Base-by-base conservation (phyloP, 1,139 yeast genomes). In the Meyerozyma elateridarum region DNA sequence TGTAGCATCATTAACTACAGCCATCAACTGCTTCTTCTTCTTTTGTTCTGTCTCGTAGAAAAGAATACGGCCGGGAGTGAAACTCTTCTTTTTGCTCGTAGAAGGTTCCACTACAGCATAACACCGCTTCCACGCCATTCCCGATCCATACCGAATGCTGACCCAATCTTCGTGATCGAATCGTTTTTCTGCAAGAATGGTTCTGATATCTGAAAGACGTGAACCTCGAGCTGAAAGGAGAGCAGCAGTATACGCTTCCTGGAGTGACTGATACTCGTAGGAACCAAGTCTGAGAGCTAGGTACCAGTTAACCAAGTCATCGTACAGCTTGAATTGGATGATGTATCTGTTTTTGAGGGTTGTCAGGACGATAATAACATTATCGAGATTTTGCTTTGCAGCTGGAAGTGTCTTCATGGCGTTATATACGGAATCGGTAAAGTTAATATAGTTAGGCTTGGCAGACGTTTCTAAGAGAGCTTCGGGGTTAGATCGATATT, bases 61-160 rank as follows among this genome's bases (percentile, higher is more conserved):
- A 20, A 71, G 61, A 12, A 80, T 75, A 40, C 76, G 62, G 22
- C 89, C 81, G 22, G 79, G 66, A 20, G 60, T 48, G 6, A 71
- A 64, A 40, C 41, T 52, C 48, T 62, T 68, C 40, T 50, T 63
- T 55, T 78, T 58, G 50, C 61, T 6, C 60, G 61, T 37, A 22
- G 64, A 57, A 6, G 95, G 96, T 39, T 89, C 87, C 36, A 89
- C 75, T n/a, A 88, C 95, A 1, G 95, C 91, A 65, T 75, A 91
- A 52, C 96, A 89, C 41, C 95, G 72, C 51, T 83, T 85, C 96
- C 97, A 91, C 1, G 96, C 96, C 95, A 87, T 87, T 21, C 98
- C 98, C 12, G 93, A 76, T 11, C 97, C 97, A 56, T 89, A 89
- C 43, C 97, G 70, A 16, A 91, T 94, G 56, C 89, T 76, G 22